Conservation (phyloP, 2,329 filamentous ascomycete species). For the Triangularia setosa region DNA sequence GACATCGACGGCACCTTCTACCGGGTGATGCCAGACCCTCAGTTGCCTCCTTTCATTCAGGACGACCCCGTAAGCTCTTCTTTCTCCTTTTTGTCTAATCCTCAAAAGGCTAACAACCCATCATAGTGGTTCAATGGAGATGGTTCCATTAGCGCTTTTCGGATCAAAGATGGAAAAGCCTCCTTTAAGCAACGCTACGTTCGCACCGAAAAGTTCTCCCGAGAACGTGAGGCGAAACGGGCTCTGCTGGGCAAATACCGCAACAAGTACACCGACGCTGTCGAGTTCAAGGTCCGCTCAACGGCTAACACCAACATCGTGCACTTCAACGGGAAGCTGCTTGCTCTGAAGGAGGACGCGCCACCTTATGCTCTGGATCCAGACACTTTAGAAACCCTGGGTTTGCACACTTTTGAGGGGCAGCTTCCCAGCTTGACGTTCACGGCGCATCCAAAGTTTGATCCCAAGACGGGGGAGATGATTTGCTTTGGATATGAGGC, state of each 20-base stretch:
- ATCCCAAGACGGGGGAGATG: slow-evolving; percentile 38
- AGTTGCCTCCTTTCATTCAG: slow-evolving; percentile 29
- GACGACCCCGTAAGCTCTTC: slow-evolving; percentile 32
- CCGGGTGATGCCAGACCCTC: slow-evolving; percentile 38
- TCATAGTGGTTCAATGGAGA: slow-evolving; percentile 35
- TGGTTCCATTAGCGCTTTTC: slow-evolving; percentile 35
- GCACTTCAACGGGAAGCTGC: slow-evolving; percentile 44
- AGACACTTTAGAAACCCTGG: slow-evolving; percentile 37
- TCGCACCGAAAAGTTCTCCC: slow-evolving; percentile 37
- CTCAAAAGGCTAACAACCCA: too few relatives aligned
- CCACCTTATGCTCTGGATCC: slow-evolving; percentile 41
- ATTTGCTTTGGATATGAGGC: slow-evolving; percentile 41
- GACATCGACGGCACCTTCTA: slow-evolving; percentile 32
- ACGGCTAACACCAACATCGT: slow-evolving; percentile 51
- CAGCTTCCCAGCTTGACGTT: slow-evolving; percentile 36
- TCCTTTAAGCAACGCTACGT: slow-evolving; percentile 33
- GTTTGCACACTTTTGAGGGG: slow-evolving; percentile 37
- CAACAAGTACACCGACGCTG: slow-evolving; percentile 36
- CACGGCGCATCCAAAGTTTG: slow-evolving; percentile 41
- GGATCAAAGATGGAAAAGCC: slow-evolving; percentile 29
- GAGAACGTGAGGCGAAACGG: slow-evolving; percentile 35
- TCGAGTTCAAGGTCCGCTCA: slow-evolving; percentile 31
- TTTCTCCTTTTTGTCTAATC: slow-evolving; percentile 34
- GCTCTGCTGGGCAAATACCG: slow-evolving; percentile 35
- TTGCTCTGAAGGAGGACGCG: slow-evolving; percentile 46